Evolutionary conservation across 495 filamentous ascomycete species (phyloP).

Genomic region (Aspergillus saccharolyticus): DNA sequence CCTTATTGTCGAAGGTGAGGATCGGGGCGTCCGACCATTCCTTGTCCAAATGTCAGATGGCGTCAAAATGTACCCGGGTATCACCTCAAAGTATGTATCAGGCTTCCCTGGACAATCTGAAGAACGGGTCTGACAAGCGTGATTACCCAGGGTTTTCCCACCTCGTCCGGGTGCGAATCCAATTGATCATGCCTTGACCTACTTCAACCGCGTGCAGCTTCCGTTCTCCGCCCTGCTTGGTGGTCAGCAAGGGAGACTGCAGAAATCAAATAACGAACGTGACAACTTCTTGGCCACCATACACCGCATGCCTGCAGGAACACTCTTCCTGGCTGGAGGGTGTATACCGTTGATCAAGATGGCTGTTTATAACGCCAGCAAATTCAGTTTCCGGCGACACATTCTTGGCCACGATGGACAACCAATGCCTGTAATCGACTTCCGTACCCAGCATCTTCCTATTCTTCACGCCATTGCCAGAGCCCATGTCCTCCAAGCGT

Average conservation of each 20-base stretch:
- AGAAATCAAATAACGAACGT: not conserved
- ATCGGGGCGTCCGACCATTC: constrained; percentile 29
- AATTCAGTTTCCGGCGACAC: constrained; percentile 13
- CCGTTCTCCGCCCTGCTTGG: not conserved
- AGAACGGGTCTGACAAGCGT: not conserved
- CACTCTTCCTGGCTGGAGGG: constrained; percentile 15
- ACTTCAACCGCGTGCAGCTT: not conserved
- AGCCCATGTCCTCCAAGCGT: constrained; percentile 27
- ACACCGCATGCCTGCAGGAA: constrained; percentile 20
- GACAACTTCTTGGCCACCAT: constrained; percentile 23
- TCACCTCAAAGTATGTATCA: constrained; percentile 19
- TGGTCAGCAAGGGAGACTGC: not conserved
- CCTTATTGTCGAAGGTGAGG: constrained; percentile 22
- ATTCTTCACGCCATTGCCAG: constrained; percentile 32
- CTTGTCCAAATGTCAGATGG: constrained; percentile 25
- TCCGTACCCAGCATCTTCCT: constrained; percentile 34
- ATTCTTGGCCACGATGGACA: not conserved
- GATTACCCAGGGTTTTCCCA: not conserved
- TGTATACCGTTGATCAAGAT: constrained; percentile 17
- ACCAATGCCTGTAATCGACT: constrained; percentile 24
- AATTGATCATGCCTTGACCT: not conserved
- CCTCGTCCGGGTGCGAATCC: not conserved
- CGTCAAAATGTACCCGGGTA: constrained; percentile 25
- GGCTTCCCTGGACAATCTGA: not conserved
- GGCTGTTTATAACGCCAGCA: constrained; percentile 18